phyloP scores from a whole-genome alignment of 345 rosid species.

The Microthlaspi erraticum region DNA sequence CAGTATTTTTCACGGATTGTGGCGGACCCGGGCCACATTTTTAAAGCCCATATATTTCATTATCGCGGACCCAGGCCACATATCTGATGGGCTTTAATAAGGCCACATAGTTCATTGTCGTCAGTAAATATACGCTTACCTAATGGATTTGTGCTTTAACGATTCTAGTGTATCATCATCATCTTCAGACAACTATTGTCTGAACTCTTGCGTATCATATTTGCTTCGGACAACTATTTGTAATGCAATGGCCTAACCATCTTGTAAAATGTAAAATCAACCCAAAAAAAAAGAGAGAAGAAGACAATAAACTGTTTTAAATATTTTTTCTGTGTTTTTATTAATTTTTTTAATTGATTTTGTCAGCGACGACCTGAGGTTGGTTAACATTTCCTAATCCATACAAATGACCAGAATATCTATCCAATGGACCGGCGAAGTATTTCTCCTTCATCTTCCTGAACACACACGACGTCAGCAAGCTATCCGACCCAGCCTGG shows the following conservation, averaged over 20 bases:
- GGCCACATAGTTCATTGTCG: no score
- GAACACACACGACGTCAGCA: conserved; percentile 78
- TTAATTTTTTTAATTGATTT: neutral
- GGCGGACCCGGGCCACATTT: neutral
- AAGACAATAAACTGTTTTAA: conserved; percentile 7
- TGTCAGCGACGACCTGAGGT: conserved; percentile 31
- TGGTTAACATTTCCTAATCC: conserved; percentile 80
- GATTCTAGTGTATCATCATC: no score
- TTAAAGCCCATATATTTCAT: no score
- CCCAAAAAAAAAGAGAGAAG: neutral
- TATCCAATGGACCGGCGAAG: conserved; percentile 63
- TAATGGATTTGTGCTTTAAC: no score
- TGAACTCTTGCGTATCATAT: neutral
- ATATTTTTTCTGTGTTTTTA: neutral
- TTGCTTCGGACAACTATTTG: neutral
- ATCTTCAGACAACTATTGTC: no score
- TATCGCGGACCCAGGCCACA: neutral
- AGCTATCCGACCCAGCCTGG: conserved; percentile 91
- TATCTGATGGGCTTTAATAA: neutral
- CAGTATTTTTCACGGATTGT: conserved; percentile 1
- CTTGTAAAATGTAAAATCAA: neutral
- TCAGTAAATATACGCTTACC: no score
- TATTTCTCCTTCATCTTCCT: conserved; percentile 65
- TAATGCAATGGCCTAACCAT: neutral
- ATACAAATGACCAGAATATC: conserved; percentile 70